These are phyloP conservation scores for Saccharomycopsis fibuligera DNA, from an alignment of 805 yeast genomes.

Conservation along the genomic window DNA sequence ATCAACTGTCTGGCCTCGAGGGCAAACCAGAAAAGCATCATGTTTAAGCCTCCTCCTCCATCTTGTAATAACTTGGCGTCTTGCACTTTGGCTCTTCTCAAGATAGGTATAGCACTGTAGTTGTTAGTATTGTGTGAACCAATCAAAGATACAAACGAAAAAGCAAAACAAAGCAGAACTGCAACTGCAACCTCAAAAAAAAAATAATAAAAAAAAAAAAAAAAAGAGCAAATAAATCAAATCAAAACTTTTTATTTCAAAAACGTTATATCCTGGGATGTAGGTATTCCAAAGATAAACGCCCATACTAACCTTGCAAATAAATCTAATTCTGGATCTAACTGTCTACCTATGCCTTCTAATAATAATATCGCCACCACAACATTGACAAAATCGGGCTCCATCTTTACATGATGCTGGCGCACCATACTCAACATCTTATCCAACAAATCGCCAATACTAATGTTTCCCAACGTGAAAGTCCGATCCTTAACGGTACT, in stretches of 20 bases:
- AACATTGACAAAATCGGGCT: conserved; percentile 92
- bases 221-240: background rate
- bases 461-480: conserved; percentile 84
- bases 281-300: conserved; percentile 31
- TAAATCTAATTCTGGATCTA: conserved; percentile 87
- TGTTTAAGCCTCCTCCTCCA: conserved; percentile 1
- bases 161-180: background rate
- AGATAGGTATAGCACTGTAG: conserved; percentile 70
- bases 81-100: conserved; percentile 70
- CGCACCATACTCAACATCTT: conserved; percentile 88
- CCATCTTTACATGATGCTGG: conserved; percentile 93
- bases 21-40: conserved; percentile 89
- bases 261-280: conserved; percentile 9
- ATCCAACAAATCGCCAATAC: conserved; percentile 85
- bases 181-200: background rate
- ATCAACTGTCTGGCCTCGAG: conserved; percentile 84
- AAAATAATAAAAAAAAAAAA: background rate
- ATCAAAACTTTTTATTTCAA: background rate
- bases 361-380: conserved; percentile 86
- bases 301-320: conserved; percentile 86
- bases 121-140: conserved; percentile 1
- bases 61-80: conserved; percentile 52
- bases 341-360: conserved; percentile 93
- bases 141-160: background rate
- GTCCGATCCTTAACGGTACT: conserved; percentile 78